Evolutionary conservation across 176 grass and related monocot species (phyloP).

Genomic region (Avena sativa): DNA sequence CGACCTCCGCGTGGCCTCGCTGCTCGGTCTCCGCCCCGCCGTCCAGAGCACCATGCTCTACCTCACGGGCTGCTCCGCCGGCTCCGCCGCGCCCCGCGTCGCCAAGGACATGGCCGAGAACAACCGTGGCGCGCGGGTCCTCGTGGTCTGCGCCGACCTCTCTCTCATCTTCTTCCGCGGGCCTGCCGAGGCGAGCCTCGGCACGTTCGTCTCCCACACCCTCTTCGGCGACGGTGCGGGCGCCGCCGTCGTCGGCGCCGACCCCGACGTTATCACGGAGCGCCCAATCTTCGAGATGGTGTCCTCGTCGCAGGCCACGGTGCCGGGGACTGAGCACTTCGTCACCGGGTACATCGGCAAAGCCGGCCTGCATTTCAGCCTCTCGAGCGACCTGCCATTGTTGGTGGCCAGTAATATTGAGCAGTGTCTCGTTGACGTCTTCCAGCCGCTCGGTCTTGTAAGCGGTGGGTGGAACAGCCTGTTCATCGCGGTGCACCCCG

Average conservation of each 20-base stretch:
- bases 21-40: not conserved
- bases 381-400: not conserved
- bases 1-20: not conserved
- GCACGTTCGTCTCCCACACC: not conserved
- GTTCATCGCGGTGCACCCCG: slow-evolving; percentile 17
- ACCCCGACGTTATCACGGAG: not conserved
- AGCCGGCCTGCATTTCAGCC: not conserved
- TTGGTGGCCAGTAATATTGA: not conserved
- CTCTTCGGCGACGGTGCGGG: slow-evolving; percentile 27
- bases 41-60: slow-evolving; percentile 23
- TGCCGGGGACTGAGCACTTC: not conserved
- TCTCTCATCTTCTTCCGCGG: slow-evolving; percentile 29
- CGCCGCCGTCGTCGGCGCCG: not conserved
- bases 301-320: not conserved
- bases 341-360: not conserved
- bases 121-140: slow-evolving; percentile 30
- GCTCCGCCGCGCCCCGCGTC: not conserved
- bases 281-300: slow-evolving; percentile 28
- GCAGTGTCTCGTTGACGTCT: not conserved
- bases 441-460: not conserved
- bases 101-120: slow-evolving; percentile 36
- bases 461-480: not conserved
- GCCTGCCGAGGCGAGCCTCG: not conserved
- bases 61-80: slow-evolving; percentile 2
- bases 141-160: slow-evolving; percentile 40